These are phyloP conservation scores for Auriscalpium orientale DNA, from an alignment of 768 basidiomycete species.

Conservation along the genomic window DNA sequence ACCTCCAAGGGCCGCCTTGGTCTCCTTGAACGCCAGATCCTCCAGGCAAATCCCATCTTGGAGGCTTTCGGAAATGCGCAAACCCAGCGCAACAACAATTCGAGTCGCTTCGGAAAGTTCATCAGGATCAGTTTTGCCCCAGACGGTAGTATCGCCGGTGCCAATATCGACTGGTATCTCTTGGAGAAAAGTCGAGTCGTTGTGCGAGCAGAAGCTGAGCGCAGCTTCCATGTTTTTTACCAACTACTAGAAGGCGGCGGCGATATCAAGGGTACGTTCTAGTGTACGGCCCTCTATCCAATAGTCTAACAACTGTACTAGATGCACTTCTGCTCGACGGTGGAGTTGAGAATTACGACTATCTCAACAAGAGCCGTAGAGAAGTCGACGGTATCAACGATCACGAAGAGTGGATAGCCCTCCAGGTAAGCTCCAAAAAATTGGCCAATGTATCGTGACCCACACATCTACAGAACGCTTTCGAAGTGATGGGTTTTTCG, in stretches of 20 bases:
- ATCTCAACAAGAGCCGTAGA: slow-evolving; percentile 79
- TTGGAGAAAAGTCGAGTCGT: slow-evolving; percentile 97
- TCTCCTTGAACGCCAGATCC: slow-evolving; percentile 88
- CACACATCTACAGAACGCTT: slow-evolving; percentile 46
- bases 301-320: not conserved
- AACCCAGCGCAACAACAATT: slow-evolving; percentile 97
- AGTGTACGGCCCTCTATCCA: slow-evolving; percentile 3
- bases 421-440: slow-evolving; percentile 48
- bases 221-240: slow-evolving; percentile 97
- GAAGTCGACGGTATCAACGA: slow-evolving; percentile 97
- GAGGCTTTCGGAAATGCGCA: slow-evolving; percentile 99
- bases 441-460: slow-evolving; percentile 1
- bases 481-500: slow-evolving; percentile 87
- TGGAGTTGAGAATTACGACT: slow-evolving; percentile 76
- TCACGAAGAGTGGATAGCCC: slow-evolving; percentile 72
- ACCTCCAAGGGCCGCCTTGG: slow-evolving; percentile 73
- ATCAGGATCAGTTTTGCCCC: slow-evolving; percentile 91
- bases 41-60: slow-evolving; percentile 95
- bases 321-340: slow-evolving; percentile 71
- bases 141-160: slow-evolving; percentile 91
- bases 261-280: slow-evolving; percentile 54
- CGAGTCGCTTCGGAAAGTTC: slow-evolving; percentile 97
- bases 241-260: slow-evolving; percentile 80
- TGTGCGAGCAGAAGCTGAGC: slow-evolving; percentile 77
- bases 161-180: slow-evolving; percentile 98